Conservation (phyloP, 164 flowering plant species). For the Taxillus chinensis region DNA sequence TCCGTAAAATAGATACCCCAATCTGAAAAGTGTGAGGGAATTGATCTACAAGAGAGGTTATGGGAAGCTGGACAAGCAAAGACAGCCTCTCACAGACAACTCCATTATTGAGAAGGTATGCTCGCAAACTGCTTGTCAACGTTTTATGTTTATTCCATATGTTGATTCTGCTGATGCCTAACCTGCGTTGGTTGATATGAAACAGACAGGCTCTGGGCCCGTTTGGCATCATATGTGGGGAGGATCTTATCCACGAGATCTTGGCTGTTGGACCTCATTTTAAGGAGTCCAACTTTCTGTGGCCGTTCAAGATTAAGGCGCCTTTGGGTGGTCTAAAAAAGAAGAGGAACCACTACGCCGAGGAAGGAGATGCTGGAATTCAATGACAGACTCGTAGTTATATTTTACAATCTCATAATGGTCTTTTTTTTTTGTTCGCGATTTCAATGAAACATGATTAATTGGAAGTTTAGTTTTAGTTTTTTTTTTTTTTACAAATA, state of each 20-base stretch:
- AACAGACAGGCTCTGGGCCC: neutral
- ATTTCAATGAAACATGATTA: too few species aligned
- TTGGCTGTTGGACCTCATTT: neutral
- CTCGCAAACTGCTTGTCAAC: too few species aligned
- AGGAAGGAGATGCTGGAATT: neutral
- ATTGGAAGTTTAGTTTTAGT: too few species aligned
- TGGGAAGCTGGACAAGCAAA: conserved; percentile 1
- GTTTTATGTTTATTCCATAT: too few species aligned
- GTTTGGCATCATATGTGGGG: neutral
- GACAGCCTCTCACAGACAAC: neutral
- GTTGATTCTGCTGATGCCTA: too few species aligned
- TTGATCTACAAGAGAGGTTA: conserved; percentile 4
- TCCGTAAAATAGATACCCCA: neutral
- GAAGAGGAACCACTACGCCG: neutral
- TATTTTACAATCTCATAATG: too few species aligned
- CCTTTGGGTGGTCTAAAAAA: neutral
- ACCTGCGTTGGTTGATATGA: too few species aligned
- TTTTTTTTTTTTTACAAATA: too few species aligned
- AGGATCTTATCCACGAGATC: neutral
- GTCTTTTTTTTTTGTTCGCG: too few species aligned
- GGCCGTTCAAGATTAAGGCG: conserved; percentile 2
- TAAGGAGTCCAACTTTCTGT: neutral
- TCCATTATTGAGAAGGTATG: neutral
- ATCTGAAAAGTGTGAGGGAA: conserved; percentile 2
- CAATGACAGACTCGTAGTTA: too few species aligned